These are phyloP conservation scores for Coemansia sp. DNA, from an alignment of 192 early-diverging fungal genomes.

Conservation along the genomic window DNA sequence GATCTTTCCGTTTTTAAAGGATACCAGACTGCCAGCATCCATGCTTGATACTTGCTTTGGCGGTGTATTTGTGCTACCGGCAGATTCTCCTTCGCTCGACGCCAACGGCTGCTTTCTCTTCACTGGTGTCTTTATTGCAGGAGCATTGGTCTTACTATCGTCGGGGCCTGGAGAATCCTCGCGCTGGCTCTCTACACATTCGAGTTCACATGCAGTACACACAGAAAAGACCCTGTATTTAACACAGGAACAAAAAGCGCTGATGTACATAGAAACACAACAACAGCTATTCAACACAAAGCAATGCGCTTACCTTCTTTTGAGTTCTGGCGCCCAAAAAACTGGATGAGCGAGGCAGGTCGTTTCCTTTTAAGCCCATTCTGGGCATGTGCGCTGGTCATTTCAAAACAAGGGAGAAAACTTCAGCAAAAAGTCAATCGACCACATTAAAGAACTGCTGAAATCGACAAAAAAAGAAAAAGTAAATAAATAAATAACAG, in stretches of 20 bases:
- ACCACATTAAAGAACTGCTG: not conserved
- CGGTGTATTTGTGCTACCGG: not conserved
- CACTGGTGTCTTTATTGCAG: not conserved
- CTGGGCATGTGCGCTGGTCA: not conserved
- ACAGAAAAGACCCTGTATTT: not conserved
- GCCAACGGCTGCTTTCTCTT: not conserved
- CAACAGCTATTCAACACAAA: too few relatives aligned
- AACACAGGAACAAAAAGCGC: not conserved
- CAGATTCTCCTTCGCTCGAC: not conserved
- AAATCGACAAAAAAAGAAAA: too few relatives aligned
- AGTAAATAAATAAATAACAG: not conserved
- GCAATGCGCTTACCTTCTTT: slow-evolving; percentile 15
- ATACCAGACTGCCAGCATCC: slow-evolving; percentile 2
- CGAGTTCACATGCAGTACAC: not conserved
- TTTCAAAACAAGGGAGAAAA: not conserved
- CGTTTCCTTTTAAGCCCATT: slow-evolving; percentile 19
- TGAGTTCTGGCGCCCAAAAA: slow-evolving; percentile 25
- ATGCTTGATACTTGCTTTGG: slow-evolving; percentile 5
- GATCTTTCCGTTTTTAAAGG: slow-evolving; percentile 42
- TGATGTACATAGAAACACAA: not conserved
- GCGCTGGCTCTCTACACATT: not conserved
- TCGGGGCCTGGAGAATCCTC: not conserved
- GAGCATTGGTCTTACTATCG: not conserved
- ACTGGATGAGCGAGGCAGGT: slow-evolving; percentile 31
- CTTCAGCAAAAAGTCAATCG: not conserved